These are phyloP conservation scores for Lenzites betulinus DNA, from an alignment of 768 basidiomycete species.

Conservation along the genomic window DNA sequence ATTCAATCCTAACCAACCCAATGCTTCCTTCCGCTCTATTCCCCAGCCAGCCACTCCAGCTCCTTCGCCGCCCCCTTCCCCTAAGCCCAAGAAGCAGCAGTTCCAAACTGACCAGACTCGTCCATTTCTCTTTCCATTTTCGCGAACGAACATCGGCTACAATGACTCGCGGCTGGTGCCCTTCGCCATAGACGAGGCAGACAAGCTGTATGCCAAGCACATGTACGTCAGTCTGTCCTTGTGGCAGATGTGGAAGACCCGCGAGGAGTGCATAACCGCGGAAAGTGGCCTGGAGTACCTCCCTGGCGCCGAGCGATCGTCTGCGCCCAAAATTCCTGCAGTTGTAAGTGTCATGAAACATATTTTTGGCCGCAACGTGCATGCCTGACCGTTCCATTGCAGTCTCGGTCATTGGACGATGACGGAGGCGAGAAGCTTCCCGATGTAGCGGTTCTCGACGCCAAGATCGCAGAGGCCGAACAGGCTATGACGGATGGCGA, in stretches of 20 bases:
- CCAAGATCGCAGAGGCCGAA: constrained; percentile 71
- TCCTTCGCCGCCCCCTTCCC: constrained; percentile 80
- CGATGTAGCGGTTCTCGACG: constrained; percentile 70
- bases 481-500: constrained; percentile 51
- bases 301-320: constrained; percentile 64
- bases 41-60: constrained; percentile 87
- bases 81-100: constrained; percentile 96
- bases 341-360: constrained; percentile 34
- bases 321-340: constrained; percentile 42
- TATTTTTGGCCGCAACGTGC: constrained; percentile 41
- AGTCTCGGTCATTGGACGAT: constrained; percentile 44
- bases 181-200: constrained; percentile 94
- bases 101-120: constrained; percentile 95
- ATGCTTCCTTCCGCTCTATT: constrained; percentile 43
- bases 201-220: constrained; percentile 84
- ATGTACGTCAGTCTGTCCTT: constrained; percentile 88
- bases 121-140: constrained; percentile 96
- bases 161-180: constrained; percentile 78
- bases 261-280: constrained; percentile 92
- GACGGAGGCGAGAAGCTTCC: constrained; percentile 66
- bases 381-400: neutral
- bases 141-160: constrained; percentile 54
- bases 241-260: constrained; percentile 92
- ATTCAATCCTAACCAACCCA: constrained; percentile 36
- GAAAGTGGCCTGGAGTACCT: constrained; percentile 89